Percentiles rank a stretch among this genome's conserved stretches.
Evolutionary conservation across 164 flowering plant genomes (phyloP).

Genomic region (Amborella trichopoda): DNA sequence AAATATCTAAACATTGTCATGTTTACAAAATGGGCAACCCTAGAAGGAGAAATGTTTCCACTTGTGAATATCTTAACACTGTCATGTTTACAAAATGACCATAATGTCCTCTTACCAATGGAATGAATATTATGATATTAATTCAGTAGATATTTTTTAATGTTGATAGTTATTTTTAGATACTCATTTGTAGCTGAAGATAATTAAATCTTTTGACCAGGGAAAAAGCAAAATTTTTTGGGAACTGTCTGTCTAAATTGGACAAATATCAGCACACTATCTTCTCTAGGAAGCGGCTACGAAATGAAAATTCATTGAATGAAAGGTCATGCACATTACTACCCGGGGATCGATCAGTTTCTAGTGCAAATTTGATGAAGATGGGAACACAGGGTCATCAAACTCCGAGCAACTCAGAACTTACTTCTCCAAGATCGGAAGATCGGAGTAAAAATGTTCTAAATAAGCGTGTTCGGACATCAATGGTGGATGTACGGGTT

Average conservation of each 20-base stretch:
- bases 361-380: conserved; percentile 40
- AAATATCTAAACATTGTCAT: no score
- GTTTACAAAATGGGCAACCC: no score
- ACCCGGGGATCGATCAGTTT: conserved; percentile 42
- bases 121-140: background rate
- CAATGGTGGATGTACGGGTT: conserved; percentile 63
- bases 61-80: background rate
- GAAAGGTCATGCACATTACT: conserved; percentile 33
- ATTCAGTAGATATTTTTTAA: background rate
- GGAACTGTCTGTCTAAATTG: conserved; percentile 35
- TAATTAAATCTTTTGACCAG: conserved; percentile 27
- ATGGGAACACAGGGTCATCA: conserved; percentile 40
- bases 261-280: conserved; percentile 48
- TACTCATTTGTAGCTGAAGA: background rate
- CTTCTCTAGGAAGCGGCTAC: conserved; percentile 63
- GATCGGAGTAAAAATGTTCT: conserved; percentile 39
- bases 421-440: conserved; percentile 54
- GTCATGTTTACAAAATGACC: background rate
- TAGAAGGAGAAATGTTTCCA: background rate
- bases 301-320: conserved; percentile 37
- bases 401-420: conserved; percentile 27
- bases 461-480: conserved; percentile 75
- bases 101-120: background rate
- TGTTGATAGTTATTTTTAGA: background rate
- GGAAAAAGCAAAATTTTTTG: conserved; percentile 45